Conservation (phyloP, 176 grass and related monocot genomes). For the Phoenix dactylifera region DNA sequence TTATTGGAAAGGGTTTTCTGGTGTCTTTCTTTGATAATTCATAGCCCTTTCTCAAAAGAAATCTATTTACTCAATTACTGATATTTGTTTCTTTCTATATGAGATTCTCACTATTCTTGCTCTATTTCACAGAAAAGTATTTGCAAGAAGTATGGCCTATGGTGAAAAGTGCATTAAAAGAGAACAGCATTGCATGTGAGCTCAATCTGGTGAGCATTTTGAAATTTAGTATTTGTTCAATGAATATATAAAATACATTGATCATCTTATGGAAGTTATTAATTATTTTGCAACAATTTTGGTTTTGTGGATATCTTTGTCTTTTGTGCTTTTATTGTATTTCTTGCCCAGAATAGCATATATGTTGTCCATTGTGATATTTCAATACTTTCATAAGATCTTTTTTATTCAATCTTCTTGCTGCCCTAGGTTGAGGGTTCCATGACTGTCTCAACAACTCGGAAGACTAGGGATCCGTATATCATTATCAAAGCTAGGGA, state of each 20-base stretch:
- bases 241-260: too few species aligned
- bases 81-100: background rate
- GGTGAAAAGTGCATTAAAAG: constrained; percentile 74
- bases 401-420: constrained; percentile 1
- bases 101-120: background rate
- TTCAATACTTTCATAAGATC: background rate
- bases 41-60: too few species aligned
- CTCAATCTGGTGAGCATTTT: constrained; percentile 68
- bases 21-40: too few species aligned
- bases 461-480: constrained; percentile 86
- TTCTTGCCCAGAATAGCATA: too few species aligned
- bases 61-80: too few species aligned
- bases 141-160: constrained; percentile 84
- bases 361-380: too few species aligned
- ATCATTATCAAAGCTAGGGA: constrained; percentile 89
- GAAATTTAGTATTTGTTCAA: background rate
- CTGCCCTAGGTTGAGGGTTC: constrained; percentile 75
- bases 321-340: background rate
- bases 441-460: constrained; percentile 85
- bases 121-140: constrained; percentile 60
- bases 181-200: constrained; percentile 63
- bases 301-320: background rate
- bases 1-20: too few species aligned
- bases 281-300: too few species aligned
- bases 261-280: too few species aligned